Base-by-base conservation (phyloP, 1,284 basidiomycete species). In the Irpex sp. region DNA sequence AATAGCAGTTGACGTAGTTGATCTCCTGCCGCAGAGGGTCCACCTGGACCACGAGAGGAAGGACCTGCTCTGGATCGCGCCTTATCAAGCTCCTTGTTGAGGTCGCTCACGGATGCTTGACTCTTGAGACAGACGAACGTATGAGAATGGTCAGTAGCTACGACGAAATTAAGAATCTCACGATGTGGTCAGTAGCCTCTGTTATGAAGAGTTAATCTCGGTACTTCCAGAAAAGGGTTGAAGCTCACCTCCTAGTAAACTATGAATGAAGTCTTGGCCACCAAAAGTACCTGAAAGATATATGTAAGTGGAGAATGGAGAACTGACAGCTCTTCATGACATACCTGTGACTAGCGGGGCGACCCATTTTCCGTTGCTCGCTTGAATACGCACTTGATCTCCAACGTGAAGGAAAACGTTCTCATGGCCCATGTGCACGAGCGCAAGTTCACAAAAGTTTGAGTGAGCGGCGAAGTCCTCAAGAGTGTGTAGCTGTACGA, bases 331-430 rank as follows among this genome's bases (percentile, higher is more conserved):
- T 15, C 31, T 58, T 17, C 5, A 26, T 26, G 34, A 37, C 76
- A n/a, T 61, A 84, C 89, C 94, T 2, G 95, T 97, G 9, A 97
- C 91, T 57, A 97, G 81, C 0, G 94, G 94, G 2, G 91, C 86
- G 26, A 95, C 92, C 74, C 80, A 81, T 65, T 84, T 83, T 3
- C 95, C 94, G 65, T 89, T 86, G 0, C 89, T 92, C 26, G 92
- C 88, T 63, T 89, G 87, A 31, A 97, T 80, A 55, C 87, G 83
- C 52, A 91, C 88, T 63, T 90, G 85, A 67, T 93, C 89, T 9
- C 96, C 96, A 40, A 97, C 92, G 71, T 98, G 95, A n/a, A 87
- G 76, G 78, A 97, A 98, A 2, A 97, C 89, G 56, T 95, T 78
- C 1, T 77, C 72, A 71, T 94, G 79, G 0, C 94, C 94, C 76